phyloP scores from a whole-genome alignment of 2,329 filamentous ascomycete species.

The Emericellopsis atlantica region DNA sequence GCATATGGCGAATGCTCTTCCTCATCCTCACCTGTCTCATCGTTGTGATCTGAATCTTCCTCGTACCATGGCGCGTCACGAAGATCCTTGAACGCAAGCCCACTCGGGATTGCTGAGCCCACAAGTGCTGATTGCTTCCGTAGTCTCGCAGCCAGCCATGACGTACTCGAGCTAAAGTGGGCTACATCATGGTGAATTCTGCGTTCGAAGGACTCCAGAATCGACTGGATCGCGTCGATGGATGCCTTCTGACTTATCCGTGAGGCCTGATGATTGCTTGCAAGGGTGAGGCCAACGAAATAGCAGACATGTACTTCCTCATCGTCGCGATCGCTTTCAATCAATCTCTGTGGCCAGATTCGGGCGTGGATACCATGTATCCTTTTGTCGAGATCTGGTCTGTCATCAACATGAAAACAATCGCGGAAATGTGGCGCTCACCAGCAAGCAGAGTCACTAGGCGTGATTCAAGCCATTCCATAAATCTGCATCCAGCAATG shows the following conservation, averaged over 20 bases:
- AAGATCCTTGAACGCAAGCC: too few species aligned
- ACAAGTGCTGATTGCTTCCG: too few species aligned
- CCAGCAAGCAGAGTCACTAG: constrained; percentile 45
- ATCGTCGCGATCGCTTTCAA: constrained; percentile 9
- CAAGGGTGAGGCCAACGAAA: constrained; percentile 37
- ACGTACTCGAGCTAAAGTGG: too few species aligned
- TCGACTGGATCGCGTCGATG: too few species aligned
- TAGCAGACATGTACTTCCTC: constrained; percentile 47
- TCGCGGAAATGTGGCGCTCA: constrained; percentile 17
- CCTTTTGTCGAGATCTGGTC: constrained; percentile 38
- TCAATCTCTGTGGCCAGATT: constrained; percentile 52
- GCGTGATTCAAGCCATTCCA: constrained; percentile 53
- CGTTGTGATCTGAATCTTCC: constrained; percentile 4
- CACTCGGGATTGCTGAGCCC: too few species aligned
- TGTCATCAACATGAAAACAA: neutral
- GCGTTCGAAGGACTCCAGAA: too few species aligned
- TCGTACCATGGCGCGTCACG: too few species aligned
- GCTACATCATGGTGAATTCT: too few species aligned
- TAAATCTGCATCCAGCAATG: constrained; percentile 37
- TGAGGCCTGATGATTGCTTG: too few species aligned
- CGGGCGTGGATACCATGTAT: constrained; percentile 37
- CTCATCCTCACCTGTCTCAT: constrained; percentile 1
- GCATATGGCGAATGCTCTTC: too few species aligned
- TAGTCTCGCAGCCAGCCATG: too few species aligned
- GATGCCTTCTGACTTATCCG: too few species aligned